Conservation (phyloP, 306 rosid species). For the Medicago arabica region DNA sequence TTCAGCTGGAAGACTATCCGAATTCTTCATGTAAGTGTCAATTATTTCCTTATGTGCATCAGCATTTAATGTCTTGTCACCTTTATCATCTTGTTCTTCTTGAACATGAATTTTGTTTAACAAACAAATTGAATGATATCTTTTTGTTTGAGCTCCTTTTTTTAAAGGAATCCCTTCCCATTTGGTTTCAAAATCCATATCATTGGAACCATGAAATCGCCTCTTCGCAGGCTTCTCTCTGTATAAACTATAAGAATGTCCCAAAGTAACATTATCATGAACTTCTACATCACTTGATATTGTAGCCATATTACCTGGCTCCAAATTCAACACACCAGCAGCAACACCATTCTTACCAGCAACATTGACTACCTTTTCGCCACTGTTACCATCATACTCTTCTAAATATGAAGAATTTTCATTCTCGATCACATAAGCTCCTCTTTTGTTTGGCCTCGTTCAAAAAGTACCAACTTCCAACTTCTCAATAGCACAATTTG, state of each 20-base stretch:
- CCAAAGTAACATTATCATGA: constrained; percentile 24
- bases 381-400: too few species aligned
- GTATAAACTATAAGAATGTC: neutral
- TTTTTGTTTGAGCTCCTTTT: constrained; percentile 40
- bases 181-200: too few species aligned
- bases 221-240: neutral
- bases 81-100: constrained; percentile 46
- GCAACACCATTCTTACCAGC: too few species aligned
- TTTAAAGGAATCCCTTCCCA: too few species aligned
- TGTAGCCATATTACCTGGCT: constrained; percentile 12
- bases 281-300: constrained; percentile 38
- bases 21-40: constrained; percentile 67
- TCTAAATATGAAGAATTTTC: constrained; percentile 5
- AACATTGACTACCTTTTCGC: too few species aligned
- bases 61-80: constrained; percentile 59
- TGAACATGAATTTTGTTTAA: constrained; percentile 38
- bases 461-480: constrained; percentile 60
- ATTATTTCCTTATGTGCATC: constrained; percentile 79
- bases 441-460: constrained; percentile 50
- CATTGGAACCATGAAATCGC: too few species aligned
- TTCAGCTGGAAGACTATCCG: constrained; percentile 47
- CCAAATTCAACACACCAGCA: neutral
- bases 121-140: constrained; percentile 11
- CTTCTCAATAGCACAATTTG: constrained; percentile 57
- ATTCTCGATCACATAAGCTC: neutral